Conservation (phyloP, 768 basidiomycete genomes). For the Russula emetica region DNA sequence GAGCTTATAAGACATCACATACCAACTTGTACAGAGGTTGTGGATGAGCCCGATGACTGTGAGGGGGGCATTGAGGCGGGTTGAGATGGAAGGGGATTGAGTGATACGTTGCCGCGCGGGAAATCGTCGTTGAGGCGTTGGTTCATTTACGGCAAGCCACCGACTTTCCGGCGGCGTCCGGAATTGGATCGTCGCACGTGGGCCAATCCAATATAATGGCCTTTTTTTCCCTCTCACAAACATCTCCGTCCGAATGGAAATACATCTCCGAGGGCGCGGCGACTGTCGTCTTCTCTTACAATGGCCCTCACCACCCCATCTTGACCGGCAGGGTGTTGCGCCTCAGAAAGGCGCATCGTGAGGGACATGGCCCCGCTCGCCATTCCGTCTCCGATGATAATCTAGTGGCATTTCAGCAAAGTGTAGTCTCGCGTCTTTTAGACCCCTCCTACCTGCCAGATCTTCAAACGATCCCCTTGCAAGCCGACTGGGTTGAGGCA, state of each 20-base stretch:
- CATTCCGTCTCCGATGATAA: slow-evolving; percentile 35
- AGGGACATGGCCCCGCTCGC: not conserved
- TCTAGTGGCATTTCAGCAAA: slow-evolving; percentile 54
- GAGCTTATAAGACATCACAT: slow-evolving; percentile 37
- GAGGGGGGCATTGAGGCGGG: slow-evolving; percentile 63
- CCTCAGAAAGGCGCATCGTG: slow-evolving; percentile 54
- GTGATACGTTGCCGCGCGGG: slow-evolving; percentile 22
- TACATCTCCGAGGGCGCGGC: slow-evolving; percentile 94
- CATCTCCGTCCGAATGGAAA: slow-evolving; percentile 56
- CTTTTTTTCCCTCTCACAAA: slow-evolving; percentile 25
- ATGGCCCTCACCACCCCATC: slow-evolving; percentile 46
- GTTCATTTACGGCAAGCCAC: slow-evolving; percentile 11
- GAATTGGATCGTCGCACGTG: not conserved
- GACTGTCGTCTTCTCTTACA: slow-evolving; percentile 82
- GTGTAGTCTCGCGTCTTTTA: slow-evolving; percentile 62
- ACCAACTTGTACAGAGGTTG: slow-evolving; percentile 95
- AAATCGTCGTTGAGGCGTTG: slow-evolving; percentile 21
- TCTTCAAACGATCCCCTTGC: slow-evolving; percentile 46
- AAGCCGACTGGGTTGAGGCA: slow-evolving; percentile 54
- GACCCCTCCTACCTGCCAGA: slow-evolving; percentile 55
- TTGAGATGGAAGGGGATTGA: slow-evolving; percentile 4
- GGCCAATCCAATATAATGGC: not conserved
- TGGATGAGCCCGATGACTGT: slow-evolving; percentile 54
- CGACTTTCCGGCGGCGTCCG: slow-evolving; percentile 11
- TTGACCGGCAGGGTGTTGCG: slow-evolving; percentile 71